Base-by-base conservation (phyloP, 225 moss, liverwort and hornwort species). In the Sphagnum contortum region DNA sequence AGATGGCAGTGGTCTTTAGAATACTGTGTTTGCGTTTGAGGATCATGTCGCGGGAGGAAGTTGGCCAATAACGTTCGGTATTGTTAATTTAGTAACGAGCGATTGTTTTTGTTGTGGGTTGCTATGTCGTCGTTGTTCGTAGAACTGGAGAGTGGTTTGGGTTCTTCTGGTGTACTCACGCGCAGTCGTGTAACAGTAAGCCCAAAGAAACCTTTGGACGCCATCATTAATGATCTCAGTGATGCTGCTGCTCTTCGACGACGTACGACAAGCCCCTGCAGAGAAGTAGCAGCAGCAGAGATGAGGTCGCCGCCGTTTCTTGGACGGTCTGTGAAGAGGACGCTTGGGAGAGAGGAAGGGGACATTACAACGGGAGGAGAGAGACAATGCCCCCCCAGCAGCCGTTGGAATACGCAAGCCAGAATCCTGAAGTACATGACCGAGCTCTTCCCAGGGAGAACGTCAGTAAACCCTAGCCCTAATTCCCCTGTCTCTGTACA, bases 391-490 rank as follows among this genome's bases (percentile, higher is more conserved):
- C 6, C 57, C 10, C 44, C n/a, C 59, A 68, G 47, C 47, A 73
- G 45, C 47, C 59, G 53, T 48, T 57, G 69, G 44, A 72, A 60
- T 62, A 48, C 67, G 29, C 68, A 58, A 60, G 67, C 67, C n/a
- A 59, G 69, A 10, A 62, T 67, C 53, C 71, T 81, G 69, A 73
- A 75, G 29, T 78, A 81, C 13, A 64, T 84, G 78, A 48, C 54
- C 8, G 78, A 81, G 64, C 75, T 78, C 48, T 84, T 84, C 48
- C 84, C 84, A 11, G 81, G 81, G 12, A 80, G 84, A 68, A 73
- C 75, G 84, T 80, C 44, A 63, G 48, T 51, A 29, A 29, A 29
- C 29, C 29, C 29, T 29, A 29, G 29, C 29, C 29, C 29, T 29
- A 29, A 29, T 29, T 29, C 29, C 29, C 29, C n/a, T 57, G 4